A percentile compares a stretch with the other conserved stretches of the same genome.
Evolutionary conservation across 2,329 filamentous ascomycete species (phyloP).

Genomic region (Rutstroemia sp.): DNA sequence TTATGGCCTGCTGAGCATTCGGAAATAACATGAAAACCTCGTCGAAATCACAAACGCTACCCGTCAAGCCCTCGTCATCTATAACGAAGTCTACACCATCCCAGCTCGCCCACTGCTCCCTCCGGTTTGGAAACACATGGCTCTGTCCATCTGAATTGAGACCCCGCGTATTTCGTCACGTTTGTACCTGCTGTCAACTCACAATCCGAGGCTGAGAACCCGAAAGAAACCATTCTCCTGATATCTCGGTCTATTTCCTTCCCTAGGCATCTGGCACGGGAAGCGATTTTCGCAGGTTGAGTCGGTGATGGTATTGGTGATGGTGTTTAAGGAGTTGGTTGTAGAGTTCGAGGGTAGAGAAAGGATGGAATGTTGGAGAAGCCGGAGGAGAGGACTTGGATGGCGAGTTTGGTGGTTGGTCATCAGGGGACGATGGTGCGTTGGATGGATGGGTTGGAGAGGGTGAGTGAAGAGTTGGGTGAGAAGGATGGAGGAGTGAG

Average conservation of each 20-base stretch:
- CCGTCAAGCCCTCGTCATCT: not conserved
- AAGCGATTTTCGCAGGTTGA: conserved; percentile 1
- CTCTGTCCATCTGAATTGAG: not conserved
- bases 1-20: too few species aligned
- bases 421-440: conserved; percentile 1
- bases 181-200: too few species aligned
- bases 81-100: not conserved
- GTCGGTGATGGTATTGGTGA: not conserved
- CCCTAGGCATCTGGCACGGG: not conserved
- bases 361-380: not conserved
- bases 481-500: not conserved
- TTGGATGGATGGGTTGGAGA: not conserved
- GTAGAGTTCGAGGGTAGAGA: not conserved
- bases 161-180: not conserved
- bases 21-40: not conserved
- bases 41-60: not conserved
- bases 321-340: not conserved
- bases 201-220: too few species aligned
- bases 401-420: not conserved
- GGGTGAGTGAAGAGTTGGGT: not conserved
- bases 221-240: too few species aligned
- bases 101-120: not conserved
- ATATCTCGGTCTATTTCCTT: not conserved
- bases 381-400: not conserved
- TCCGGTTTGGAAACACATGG: not conserved